These are phyloP conservation scores for Saprolegnia diclina DNA, from an alignment of 352 stramenopile species.

Conservation along the genomic window DNA sequence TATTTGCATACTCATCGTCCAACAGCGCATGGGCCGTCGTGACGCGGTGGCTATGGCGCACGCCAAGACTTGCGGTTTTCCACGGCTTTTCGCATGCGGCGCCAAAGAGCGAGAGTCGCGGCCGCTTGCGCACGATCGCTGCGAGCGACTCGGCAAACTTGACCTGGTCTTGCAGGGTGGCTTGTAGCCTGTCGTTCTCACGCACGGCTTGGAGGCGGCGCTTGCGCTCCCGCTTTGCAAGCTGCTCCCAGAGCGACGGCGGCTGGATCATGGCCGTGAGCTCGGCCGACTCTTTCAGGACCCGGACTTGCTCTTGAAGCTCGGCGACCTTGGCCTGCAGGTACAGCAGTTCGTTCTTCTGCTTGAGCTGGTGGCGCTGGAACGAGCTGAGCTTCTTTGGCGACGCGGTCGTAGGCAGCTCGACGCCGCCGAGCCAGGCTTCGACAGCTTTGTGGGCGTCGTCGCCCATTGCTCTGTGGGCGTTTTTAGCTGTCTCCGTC, in stretches of 20 bases:
- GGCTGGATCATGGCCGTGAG: not conserved
- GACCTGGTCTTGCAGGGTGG: not conserved
- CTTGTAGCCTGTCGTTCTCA: not conserved
- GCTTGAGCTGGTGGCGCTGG: slow-evolving; percentile 7
- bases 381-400: not conserved
- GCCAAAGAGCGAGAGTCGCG: slow-evolving; percentile 4
- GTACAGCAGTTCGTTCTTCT: slow-evolving; percentile 7
- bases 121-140: slow-evolving; percentile 7
- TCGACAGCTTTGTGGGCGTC: not conserved
- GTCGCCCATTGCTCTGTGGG: not conserved
- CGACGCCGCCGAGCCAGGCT: not conserved
- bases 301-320: not conserved
- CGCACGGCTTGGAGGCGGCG: not conserved
- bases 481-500: no score
- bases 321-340: slow-evolving; percentile 2
- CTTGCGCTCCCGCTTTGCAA: slow-evolving; percentile 2
- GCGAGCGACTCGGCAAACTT: slow-evolving; percentile 13
- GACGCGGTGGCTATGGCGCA: no score
- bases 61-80: not conserved
- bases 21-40: not conserved
- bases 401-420: not conserved
- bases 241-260: not conserved
- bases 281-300: slow-evolving; percentile 5
- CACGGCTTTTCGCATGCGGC: not conserved
- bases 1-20: not conserved